These are phyloP conservation scores for Pholiota molesta DNA, from an alignment of 768 basidiomycete species.

Conservation along the genomic window DNA sequence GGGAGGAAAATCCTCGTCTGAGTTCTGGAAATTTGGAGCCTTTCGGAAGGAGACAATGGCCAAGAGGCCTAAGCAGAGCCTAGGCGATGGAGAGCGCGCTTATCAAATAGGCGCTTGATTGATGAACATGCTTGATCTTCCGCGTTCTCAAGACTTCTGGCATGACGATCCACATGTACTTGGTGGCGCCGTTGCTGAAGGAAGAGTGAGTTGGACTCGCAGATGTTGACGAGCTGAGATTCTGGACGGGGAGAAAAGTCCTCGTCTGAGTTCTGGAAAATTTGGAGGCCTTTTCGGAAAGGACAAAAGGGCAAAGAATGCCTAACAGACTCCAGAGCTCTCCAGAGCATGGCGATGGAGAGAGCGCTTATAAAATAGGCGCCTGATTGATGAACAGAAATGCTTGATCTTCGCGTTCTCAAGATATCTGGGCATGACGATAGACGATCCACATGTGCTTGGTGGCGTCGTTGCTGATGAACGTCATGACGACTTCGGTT, in stretches of 20 bases:
- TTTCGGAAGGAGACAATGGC: too few species aligned
- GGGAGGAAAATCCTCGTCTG: too few species aligned
- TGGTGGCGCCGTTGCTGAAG: background rate
- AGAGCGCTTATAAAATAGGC: background rate
- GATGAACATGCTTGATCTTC: background rate
- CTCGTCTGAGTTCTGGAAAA: too few species aligned
- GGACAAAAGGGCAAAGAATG: too few species aligned
- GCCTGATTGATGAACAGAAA: background rate
- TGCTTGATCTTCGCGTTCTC: background rate
- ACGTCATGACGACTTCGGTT: background rate
- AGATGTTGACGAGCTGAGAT: too few species aligned
- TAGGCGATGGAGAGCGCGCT: background rate
- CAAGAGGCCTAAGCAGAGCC: background rate
- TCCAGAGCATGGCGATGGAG: background rate
- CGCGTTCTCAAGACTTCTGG: background rate
- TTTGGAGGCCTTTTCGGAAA: too few species aligned
- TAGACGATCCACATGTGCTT: too few species aligned
- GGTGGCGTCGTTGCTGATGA: background rate
- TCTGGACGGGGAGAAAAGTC: too few species aligned
- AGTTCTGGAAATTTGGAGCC: too few species aligned
- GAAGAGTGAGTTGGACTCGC: too few species aligned
- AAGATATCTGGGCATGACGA: background rate
- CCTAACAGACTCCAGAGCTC: too few species aligned
- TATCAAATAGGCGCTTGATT: background rate
- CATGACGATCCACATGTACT: too few species aligned